Evolutionary conservation across 257 asterid genomes (phyloP), one percentile per base, ranked within the genome.

Genomic region (Eustoma russellianum): DNA sequence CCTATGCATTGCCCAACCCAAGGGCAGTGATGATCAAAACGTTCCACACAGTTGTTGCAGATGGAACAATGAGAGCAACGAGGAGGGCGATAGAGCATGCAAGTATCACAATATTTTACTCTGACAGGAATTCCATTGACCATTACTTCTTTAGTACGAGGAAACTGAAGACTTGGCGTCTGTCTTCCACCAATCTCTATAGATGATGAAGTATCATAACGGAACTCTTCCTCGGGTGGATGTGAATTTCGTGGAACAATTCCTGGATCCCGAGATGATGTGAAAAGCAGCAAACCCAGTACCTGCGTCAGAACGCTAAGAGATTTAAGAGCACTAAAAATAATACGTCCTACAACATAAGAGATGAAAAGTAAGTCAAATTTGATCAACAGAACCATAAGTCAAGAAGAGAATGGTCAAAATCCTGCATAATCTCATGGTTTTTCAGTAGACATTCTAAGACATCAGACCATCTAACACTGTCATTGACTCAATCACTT

Each of bases 61-160:
- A 87, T 84, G 68, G 98, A 91, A 76, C 98, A 91, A 69, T 91
- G 98, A 48, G 98, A 92, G 79, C 98, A 92, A 59, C 98, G 95
- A 60, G 98, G 97, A 64, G 98, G 95, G 34, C 98, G 97, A 66
- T 84, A 92, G 41, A 92, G 85, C 98, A 87, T 92, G 81, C 98
- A 92, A 38, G 97, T 92, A 57, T 92, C 98, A 65, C 98, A 92
- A 64, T 92, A 92, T 71, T 92, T 92, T 38, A 92, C 94, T 72
- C 86, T 76, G 50, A 92, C 88, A 19, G 95, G 86, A 60, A 87
- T 71, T 19, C 97, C 97, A 68, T 92, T 92, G 63, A 92, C 97
- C 82, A 88, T 83, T 46, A 92, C 95, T 76, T 92, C 98, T 78
- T 81, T 92, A 40, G 94, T 82, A 67, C 95, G 81, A 61, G 98